Evolutionary conservation across 108 stramenopile genomes (phyloP), one percentile per base, ranked within the genome.

Genomic region (Cyclotella choctawhatcheeana): DNA sequence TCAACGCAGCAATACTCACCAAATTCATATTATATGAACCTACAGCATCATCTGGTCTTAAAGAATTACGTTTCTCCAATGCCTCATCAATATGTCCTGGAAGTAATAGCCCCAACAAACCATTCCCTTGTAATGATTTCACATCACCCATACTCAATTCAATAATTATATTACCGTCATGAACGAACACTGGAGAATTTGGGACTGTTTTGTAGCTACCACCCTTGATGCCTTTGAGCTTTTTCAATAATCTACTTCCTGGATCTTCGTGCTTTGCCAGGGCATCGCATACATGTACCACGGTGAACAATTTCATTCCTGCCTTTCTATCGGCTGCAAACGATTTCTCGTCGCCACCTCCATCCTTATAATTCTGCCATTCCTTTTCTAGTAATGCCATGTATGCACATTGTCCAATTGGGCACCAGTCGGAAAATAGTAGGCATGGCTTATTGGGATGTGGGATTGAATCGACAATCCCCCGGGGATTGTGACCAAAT

Each of bases 11-110:
- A 21, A 1, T 7, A 71, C 71, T 61, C 25, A 71, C 71, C 55
- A 79, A 62, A 34, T 71, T 79, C 77, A 71, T 79, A 37, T 79
- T 71, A 40, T 79, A 79, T 37, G 51, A 43, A 29, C 54, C 63
- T 17, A 79, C 58, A 0, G 69, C 62, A 67, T 60, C 65, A 1
- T 34, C 34, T 16, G 67, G 68, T 13, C 43, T 44, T 30, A 71
- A 71, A 8, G 62, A 56, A 65, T 71, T 37, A 43, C 54, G 44
- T 18, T 17, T 58, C 22, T 70, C 77, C 34, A 79, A 52, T 20
- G 70, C 69, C 20, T 61, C 70, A 67, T 79, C 77, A 51, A 79
- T 79, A 18, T 71, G 70, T 30, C 53, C 64, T 20, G 77, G 77
- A 16, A 79, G 37, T 25, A 79, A 67, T 37, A 65, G 52, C 5